These are phyloP conservation scores for Monosporascus sp. DNA, from an alignment of 2,329 filamentous ascomycete species.

Conservation along the genomic window DNA sequence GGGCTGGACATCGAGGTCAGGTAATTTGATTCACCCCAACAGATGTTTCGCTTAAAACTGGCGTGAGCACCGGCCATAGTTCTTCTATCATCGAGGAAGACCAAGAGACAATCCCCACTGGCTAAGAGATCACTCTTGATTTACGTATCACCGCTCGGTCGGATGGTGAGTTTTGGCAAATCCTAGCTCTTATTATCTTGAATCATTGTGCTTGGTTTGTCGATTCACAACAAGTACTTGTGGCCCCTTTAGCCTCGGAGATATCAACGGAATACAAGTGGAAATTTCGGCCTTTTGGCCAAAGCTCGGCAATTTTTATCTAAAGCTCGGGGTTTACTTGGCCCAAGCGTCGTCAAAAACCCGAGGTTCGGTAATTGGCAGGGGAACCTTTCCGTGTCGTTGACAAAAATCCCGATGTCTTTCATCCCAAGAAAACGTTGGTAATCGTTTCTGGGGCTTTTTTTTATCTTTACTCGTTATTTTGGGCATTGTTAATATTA, in stretches of 20 bases:
- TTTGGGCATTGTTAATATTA: background rate
- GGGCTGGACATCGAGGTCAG: no score
- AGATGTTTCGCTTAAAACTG: no score
- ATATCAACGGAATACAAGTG: background rate
- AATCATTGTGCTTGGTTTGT: background rate
- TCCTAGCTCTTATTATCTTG: no score
- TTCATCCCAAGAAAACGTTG: background rate
- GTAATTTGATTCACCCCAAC: no score
- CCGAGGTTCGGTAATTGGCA: background rate
- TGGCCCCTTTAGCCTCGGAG: background rate
- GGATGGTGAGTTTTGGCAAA: no score
- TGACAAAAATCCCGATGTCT: background rate
- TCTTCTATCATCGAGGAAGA: no score
- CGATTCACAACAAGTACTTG: background rate
- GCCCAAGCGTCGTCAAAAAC: background rate
- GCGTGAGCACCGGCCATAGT: no score
- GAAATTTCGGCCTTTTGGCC: background rate
- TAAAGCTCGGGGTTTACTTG: background rate
- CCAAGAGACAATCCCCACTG: no score
- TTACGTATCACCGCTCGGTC: no score
- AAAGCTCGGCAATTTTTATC: background rate
- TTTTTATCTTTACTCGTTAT: no score
- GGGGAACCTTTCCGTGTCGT: background rate
- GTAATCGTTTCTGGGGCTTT: no score
- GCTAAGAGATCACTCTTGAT: no score